A percentile compares a stretch with the other conserved stretches of the same genome.
Evolutionary conservation across 441 rosid species (phyloP).

Genomic region (Pelargonium australe): DNA sequence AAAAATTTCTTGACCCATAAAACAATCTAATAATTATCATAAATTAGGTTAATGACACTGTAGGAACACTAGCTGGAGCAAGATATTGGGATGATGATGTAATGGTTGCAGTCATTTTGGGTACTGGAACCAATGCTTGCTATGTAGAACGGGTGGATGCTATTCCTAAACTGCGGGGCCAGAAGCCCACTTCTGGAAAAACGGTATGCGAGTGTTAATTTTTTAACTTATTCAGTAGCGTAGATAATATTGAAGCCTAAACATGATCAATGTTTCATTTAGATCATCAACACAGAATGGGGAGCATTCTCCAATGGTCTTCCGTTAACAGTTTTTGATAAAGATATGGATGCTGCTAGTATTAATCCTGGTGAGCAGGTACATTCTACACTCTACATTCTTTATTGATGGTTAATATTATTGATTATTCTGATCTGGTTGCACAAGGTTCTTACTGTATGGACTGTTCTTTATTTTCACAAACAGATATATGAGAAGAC

Average conservation of each 20-base stretch:
- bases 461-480: constrained; percentile 20
- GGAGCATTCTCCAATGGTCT: constrained; percentile 77
- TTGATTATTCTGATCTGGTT: neutral
- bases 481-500: constrained; percentile 80
- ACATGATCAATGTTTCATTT: constrained; percentile 8
- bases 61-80: constrained; percentile 81
- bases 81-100: constrained; percentile 84
- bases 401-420: neutral
- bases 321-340: constrained; percentile 59
- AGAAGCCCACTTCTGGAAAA: constrained; percentile 36
- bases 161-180: constrained; percentile 54
- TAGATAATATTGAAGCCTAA: constrained; percentile 5
- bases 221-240: neutral
- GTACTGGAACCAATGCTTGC: constrained; percentile 92
- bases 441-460: neutral
- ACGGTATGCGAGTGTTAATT: constrained; percentile 31
- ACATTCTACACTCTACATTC: constrained; percentile 10
- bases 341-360: constrained; percentile 71
- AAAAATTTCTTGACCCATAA: constrained; percentile 3
- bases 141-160: constrained; percentile 60
- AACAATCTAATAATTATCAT: constrained; percentile 3
- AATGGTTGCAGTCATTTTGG: constrained; percentile 82
- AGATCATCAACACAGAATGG: constrained; percentile 88
- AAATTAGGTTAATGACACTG: constrained; percentile 70
- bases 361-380: constrained; percentile 90